Evolutionary conservation across 2,329 filamentous ascomycete genomes (phyloP).

Genomic region (Aulographum hederae): DNA sequence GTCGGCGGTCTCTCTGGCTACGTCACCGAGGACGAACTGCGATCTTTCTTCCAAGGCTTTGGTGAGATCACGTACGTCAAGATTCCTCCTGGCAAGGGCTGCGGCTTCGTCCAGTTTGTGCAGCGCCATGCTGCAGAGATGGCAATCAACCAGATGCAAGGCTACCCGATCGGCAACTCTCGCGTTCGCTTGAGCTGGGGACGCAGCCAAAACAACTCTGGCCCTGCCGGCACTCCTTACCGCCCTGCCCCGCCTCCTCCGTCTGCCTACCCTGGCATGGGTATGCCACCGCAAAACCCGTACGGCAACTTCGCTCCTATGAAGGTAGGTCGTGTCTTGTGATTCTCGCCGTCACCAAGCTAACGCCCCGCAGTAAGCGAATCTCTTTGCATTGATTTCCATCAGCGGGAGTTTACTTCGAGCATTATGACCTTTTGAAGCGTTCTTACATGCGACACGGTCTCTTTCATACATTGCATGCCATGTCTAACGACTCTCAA

Average conservation of each 20-base stretch:
- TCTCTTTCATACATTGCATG: too few species aligned
- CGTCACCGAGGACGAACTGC: slow-evolving; percentile 97
- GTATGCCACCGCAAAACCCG: slow-evolving; percentile 44
- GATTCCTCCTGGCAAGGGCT: slow-evolving; percentile 97
- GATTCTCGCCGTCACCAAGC: too few species aligned
- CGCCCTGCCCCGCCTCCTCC: slow-evolving; percentile 74
- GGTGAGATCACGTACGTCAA: slow-evolving; percentile 99
- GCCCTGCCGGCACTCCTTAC: slow-evolving; percentile 81
- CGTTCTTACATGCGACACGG: too few species aligned
- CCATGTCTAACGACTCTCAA: too few species aligned
- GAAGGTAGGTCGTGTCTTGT: slow-evolving; percentile 44
- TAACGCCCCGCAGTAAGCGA: too few species aligned
- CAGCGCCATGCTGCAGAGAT: slow-evolving; percentile 98
- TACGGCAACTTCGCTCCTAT: slow-evolving; percentile 49
- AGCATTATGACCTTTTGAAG: too few species aligned
- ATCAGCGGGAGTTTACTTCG: too few species aligned
- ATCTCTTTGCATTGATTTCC: too few species aligned
- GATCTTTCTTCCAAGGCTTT: slow-evolving; percentile 98
- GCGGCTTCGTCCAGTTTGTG: slow-evolving; percentile 97
- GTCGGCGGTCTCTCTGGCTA: slow-evolving; percentile 94
- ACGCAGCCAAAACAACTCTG: slow-evolving; percentile 96
- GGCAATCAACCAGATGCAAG: slow-evolving; percentile 99
- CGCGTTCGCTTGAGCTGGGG: slow-evolving; percentile 96
- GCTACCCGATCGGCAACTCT: slow-evolving; percentile 97
- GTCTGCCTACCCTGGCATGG: slow-evolving; percentile 53